phyloP scores from a whole-genome alignment of 2,329 filamentous ascomycete species.

The Penicillium hesseltinei region DNA sequence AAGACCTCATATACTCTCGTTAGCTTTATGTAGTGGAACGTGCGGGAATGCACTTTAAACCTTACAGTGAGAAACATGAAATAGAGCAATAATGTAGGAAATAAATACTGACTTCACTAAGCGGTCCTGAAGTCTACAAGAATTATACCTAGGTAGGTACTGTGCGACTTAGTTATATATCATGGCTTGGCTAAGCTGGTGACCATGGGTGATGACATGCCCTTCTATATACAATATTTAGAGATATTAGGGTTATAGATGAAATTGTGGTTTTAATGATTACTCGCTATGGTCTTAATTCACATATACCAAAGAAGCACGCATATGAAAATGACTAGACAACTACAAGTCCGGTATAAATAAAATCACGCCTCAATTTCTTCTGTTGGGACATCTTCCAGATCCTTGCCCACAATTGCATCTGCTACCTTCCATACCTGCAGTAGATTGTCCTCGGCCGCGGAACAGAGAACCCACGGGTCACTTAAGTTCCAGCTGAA shows the following conservation, averaged over 20 bases:
- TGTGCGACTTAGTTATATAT: neutral
- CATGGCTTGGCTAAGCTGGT: neutral
- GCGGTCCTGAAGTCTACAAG: too few relatives aligned
- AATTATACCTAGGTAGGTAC: too few relatives aligned
- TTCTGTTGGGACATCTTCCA: constrained; percentile 71
- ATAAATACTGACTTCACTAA: neutral
- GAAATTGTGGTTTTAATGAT: neutral
- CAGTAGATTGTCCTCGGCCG: constrained; percentile 93
- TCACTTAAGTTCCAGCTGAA: constrained; percentile 98
- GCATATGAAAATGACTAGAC: neutral
- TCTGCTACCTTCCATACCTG: constrained; percentile 91
- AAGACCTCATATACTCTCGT: neutral
- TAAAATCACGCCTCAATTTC: constrained; percentile 61
- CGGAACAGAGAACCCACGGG: constrained; percentile 93
- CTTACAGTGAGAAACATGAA: neutral
- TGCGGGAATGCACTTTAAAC: neutral
- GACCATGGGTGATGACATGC: neutral
- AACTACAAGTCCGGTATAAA: neutral
- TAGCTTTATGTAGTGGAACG: neutral
- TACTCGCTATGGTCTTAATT: neutral
- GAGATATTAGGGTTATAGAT: neutral
- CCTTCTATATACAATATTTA: too few relatives aligned
- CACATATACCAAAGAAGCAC: neutral
- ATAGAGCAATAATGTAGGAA: neutral
- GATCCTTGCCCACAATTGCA: constrained; percentile 74